Percentiles rank a stretch among this genome's conserved stretches.
Conservation (phyloP, 768 basidiomycete species). For the Suillus paluster region DNA sequence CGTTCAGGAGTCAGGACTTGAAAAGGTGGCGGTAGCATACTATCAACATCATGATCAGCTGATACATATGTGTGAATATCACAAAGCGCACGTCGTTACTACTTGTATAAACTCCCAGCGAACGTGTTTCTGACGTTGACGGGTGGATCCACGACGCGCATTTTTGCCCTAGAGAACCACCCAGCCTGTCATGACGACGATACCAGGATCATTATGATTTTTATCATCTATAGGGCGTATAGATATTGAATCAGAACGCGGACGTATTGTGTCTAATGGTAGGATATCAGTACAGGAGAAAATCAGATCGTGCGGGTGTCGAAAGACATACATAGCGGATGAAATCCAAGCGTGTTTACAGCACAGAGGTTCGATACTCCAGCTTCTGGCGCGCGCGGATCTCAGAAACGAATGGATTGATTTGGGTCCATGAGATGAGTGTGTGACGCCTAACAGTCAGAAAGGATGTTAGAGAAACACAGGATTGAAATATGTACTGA, state of each 20-base stretch:
- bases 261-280: slow-evolving; percentile 85
- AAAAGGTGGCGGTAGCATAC: slow-evolving; percentile 66
- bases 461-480: too few species aligned
- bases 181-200: too few species aligned
- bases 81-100: slow-evolving; percentile 45
- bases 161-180: too few species aligned
- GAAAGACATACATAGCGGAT: slow-evolving; percentile 68
- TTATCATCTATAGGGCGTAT: too few species aligned
- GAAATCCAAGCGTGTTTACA: slow-evolving; percentile 94
- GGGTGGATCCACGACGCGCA: slow-evolving; percentile 58
- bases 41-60: slow-evolving; percentile 19
- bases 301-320: background rate
- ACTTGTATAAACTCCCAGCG: slow-evolving; percentile 60
- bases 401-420: slow-evolving; percentile 86
- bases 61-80: background rate
- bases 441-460: slow-evolving; percentile 33
- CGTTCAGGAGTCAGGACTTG: too few species aligned
- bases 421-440: slow-evolving; percentile 94
- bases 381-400: slow-evolving; percentile 64
- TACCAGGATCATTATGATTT: too few species aligned
- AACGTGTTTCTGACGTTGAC: slow-evolving; percentile 59
- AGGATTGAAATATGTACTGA: slow-evolving; percentile 50
- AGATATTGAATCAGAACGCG: too few species aligned
- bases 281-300: background rate
- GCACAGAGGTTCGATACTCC: slow-evolving; percentile 81